phyloP scores from a whole-genome alignment of 192 early-diverging fungal genomes.

The Haplosporangium gracile region DNA sequence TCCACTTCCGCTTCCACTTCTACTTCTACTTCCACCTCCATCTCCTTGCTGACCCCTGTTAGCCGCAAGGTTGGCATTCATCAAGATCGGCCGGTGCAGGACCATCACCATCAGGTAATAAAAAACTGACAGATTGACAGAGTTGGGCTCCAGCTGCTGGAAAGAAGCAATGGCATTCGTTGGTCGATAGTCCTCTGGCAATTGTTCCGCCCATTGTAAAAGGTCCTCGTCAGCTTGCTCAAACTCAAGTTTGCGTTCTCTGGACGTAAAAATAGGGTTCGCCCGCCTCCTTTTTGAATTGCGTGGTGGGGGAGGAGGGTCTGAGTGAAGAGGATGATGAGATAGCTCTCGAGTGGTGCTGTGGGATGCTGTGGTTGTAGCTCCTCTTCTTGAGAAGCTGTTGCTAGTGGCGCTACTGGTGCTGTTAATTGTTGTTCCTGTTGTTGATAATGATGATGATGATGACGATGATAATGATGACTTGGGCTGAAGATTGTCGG shows the following conservation, averaged over 20 bases:
- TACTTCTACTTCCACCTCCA: neutral
- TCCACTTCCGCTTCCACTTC: neutral
- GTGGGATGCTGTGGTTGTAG: neutral
- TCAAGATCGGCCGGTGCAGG: neutral
- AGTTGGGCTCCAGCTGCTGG: neutral
- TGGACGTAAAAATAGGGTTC: neutral
- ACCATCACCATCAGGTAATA: slow-evolving; percentile 2
- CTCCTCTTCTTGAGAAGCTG: neutral
- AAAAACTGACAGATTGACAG: neutral
- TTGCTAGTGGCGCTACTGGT: neutral
- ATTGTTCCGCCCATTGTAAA: neutral
- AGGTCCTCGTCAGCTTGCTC: neutral
- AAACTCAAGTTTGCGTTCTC: neutral
- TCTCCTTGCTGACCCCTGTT: neutral
- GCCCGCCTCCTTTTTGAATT: neutral
- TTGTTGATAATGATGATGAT: neutral
- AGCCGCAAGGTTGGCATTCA: neutral
- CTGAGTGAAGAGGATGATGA: neutral
- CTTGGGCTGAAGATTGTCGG: neutral
- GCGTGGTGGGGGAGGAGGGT: neutral
- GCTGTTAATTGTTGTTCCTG: neutral
- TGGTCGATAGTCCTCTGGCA: neutral
- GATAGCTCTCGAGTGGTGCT: neutral
- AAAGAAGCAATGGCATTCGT: neutral
- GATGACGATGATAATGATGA: too few species aligned